Conservation (phyloP, 2,329 filamentous ascomycete genomes). For the Hypoxylon sp. region DNA sequence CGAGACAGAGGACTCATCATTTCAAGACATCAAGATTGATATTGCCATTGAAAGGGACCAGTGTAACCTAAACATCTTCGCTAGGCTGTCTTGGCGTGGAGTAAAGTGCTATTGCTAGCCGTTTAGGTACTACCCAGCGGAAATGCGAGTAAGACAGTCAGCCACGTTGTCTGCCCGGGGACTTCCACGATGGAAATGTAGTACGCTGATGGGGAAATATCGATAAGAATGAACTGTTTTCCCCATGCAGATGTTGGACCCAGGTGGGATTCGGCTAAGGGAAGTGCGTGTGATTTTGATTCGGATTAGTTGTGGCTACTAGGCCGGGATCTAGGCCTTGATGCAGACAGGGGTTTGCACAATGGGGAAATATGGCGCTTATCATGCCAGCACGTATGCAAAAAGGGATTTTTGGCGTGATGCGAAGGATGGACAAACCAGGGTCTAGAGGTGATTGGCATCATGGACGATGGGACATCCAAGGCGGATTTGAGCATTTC, state of each 20-base stretch:
- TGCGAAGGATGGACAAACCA: conserved; percentile 35
- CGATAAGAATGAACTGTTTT: conserved; percentile 34
- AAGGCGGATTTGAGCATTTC: conserved; percentile 44
- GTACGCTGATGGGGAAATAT: conserved; percentile 14
- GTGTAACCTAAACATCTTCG: conserved; percentile 24
- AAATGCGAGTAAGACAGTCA: conserved; percentile 18
- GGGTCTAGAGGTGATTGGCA: conserved; percentile 40
- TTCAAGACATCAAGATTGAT: conserved; percentile 19
- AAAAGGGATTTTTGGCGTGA: conserved; percentile 41
- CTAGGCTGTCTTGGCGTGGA: conserved; percentile 22
- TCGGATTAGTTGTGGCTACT: conserved; percentile 32
- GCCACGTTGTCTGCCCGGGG: conserved; percentile 16
- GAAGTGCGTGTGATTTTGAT: conserved; percentile 26
- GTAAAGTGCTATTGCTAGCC: conserved; percentile 16
- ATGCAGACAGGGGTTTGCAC: conserved; percentile 25
- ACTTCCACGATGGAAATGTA: conserved; percentile 32
- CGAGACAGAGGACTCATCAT: background rate
- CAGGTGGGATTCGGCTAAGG: conserved; percentile 32
- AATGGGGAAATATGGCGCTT: conserved; percentile 30
- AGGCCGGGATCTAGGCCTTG: conserved; percentile 38
- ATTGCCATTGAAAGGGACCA: conserved; percentile 7
- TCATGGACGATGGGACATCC: conserved; percentile 40
- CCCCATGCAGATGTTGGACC: conserved; percentile 25
- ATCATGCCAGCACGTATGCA: conserved; percentile 35
- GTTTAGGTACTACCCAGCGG: conserved; percentile 23